phyloP scores from a whole-genome alignment of 2,329 filamentous ascomycete species.

The Falciphora oryzae region DNA sequence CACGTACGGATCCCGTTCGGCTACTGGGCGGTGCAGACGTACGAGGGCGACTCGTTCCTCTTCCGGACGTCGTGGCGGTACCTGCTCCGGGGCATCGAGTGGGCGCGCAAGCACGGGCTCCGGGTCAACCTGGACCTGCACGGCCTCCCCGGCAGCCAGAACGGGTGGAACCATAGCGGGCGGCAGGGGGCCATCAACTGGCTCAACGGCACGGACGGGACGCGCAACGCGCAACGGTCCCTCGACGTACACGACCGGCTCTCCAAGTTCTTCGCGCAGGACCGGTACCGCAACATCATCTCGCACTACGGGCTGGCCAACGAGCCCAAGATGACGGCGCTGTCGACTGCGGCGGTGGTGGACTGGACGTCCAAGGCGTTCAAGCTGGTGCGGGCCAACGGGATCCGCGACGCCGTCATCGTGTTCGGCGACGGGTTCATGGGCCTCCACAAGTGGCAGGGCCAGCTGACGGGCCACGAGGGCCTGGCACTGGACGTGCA shows the following conservation, averaged over 20 bases:
- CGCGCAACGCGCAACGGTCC: constrained; percentile 70
- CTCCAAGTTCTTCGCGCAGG: constrained; percentile 87
- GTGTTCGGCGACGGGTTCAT: constrained; percentile 95
- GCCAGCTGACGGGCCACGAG: constrained; percentile 64
- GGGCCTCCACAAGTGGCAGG: constrained; percentile 86
- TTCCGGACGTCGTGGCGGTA: constrained; percentile 88
- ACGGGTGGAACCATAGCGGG: constrained; percentile 97
- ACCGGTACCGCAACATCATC: constrained; percentile 86
- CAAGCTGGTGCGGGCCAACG: constrained; percentile 67
- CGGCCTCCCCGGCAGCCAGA: constrained; percentile 86
- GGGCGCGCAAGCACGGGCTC: constrained; percentile 84
- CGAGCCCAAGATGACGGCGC: constrained; percentile 80
- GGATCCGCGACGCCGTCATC: constrained; percentile 60
- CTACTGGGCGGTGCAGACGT: constrained; percentile 89
- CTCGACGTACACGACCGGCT: constrained; percentile 83
- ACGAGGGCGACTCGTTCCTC: constrained; percentile 82
- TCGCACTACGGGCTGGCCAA: constrained; percentile 93
- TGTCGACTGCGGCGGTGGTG: constrained; percentile 62
- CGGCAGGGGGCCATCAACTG: constrained; percentile 74
- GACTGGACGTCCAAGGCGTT: constrained; percentile 75
- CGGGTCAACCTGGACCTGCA: constrained; percentile 92
- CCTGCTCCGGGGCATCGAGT: constrained; percentile 86
- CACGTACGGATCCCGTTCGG: constrained; percentile 94
- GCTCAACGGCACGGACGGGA: constrained; percentile 85
- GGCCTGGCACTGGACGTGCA: constrained; percentile 90